A percentile compares a stretch with the other conserved stretches of the same genome.
These are phyloP conservation scores for Albatrellus sp. DNA, from an alignment of 1,284 basidiomycete genomes.

Conservation along the genomic window DNA sequence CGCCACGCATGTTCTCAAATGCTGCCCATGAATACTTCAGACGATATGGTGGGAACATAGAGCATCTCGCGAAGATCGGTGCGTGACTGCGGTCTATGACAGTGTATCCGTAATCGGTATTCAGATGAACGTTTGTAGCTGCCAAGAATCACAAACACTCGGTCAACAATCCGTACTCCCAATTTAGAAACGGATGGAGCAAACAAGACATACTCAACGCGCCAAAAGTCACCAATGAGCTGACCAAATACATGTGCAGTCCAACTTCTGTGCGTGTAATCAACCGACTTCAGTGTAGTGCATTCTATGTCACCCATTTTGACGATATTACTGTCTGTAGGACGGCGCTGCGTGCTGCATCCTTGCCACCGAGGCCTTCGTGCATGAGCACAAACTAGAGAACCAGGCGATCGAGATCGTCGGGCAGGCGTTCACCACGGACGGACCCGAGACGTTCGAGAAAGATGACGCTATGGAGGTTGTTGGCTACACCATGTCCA, in stretches of 20 bases:
- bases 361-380: slow-evolving; percentile 73
- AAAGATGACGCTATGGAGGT: slow-evolving; percentile 62
- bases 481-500: slow-evolving; percentile 66
- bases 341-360: slow-evolving; percentile 70
- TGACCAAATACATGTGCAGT: slow-evolving; percentile 83
- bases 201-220: slow-evolving; percentile 57
- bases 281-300: background rate
- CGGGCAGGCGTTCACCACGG: slow-evolving; percentile 52
- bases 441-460: slow-evolving; percentile 51
- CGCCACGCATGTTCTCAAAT: slow-evolving; percentile 69
- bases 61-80: slow-evolving; percentile 72
- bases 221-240: slow-evolving; percentile 56
- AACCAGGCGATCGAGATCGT: slow-evolving; percentile 82
- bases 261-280: slow-evolving; percentile 51
- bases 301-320: background rate
- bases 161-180: slow-evolving; percentile 75
- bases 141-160: slow-evolving; percentile 82
- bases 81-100: slow-evolving; percentile 9
- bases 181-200: slow-evolving; percentile 70
- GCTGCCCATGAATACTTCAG: slow-evolving; percentile 71
- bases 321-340: slow-evolving; percentile 21
- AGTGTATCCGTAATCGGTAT: background rate
- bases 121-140: slow-evolving; percentile 25
- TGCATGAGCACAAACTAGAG: slow-evolving; percentile 61
- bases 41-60: slow-evolving; percentile 59